Percentiles rank a stretch among this genome's conserved stretches.
Conservation (phyloP, 163 green algal species). For the Chlamydomonas reinhardtii region DNA sequence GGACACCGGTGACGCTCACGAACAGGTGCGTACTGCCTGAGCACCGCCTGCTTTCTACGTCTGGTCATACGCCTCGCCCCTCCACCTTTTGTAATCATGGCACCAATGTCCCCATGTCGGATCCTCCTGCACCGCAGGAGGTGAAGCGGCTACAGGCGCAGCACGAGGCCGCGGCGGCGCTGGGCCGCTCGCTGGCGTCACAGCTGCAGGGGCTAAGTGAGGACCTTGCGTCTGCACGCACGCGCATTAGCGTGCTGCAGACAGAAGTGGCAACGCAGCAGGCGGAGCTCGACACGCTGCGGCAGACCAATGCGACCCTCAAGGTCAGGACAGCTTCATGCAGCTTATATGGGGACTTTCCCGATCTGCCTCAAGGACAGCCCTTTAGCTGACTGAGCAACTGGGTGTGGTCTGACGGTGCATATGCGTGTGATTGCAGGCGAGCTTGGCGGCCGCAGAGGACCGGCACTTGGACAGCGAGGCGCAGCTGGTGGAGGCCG, state of each 20-base stretch:
- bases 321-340: background rate
- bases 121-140: slow-evolving; percentile 10
- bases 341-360: too few relatives aligned
- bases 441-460: background rate
- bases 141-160: slow-evolving; percentile 10
- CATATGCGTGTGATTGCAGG: background rate
- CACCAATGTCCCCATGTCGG: too few relatives aligned
- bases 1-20: slow-evolving; percentile 8
- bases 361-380: too few relatives aligned
- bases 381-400: too few relatives aligned
- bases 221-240: slow-evolving; percentile 40
- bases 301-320: slow-evolving; percentile 13
- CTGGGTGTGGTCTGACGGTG: too few relatives aligned
- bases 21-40: slow-evolving; percentile 9
- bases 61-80: background rate
- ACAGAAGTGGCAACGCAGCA: slow-evolving; percentile 17
- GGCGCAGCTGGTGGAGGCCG: slow-evolving; percentile 39
- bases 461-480: slow-evolving; percentile 43
- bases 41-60: too few relatives aligned
- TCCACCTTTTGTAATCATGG: too few relatives aligned
- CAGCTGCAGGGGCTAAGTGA: slow-evolving; percentile 31
- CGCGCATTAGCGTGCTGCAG: slow-evolving; percentile 44
- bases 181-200: background rate
- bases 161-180: slow-evolving; percentile 9
- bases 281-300: slow-evolving; percentile 23